These are phyloP conservation scores for Solanum pennellii DNA, from an alignment of 257 asterid species.

Conservation along the genomic window DNA sequence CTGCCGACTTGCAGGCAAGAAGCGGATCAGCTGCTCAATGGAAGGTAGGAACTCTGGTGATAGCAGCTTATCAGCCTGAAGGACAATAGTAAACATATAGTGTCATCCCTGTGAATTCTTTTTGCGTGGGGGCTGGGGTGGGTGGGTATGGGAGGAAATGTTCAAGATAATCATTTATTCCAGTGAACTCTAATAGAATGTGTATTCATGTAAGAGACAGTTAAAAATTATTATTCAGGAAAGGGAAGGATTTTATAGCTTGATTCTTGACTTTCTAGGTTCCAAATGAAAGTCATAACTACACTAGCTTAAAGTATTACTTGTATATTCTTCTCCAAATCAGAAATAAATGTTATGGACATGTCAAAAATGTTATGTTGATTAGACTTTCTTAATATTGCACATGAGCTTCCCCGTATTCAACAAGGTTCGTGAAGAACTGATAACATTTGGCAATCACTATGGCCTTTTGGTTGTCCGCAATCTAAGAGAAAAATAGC, in stretches of 20 bases:
- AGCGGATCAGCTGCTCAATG: constrained; percentile 62
- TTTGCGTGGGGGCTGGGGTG: background rate
- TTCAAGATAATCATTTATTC: background rate
- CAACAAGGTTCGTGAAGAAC: background rate
- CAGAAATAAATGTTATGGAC: background rate
- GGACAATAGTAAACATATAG: constrained; percentile 1
- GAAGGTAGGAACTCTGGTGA: constrained; percentile 94
- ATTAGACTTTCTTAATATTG: background rate
- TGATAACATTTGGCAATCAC: background rate
- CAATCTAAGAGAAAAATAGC: background rate
- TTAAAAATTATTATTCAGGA: background rate
- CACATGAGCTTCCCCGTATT: background rate
- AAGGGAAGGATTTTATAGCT: background rate
- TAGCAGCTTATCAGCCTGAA: constrained; percentile 90
- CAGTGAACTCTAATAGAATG: background rate
- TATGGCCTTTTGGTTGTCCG: background rate
- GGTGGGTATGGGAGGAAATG: background rate
- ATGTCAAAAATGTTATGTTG: background rate
- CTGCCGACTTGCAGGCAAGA: constrained; percentile 62
- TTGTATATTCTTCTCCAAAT: background rate
- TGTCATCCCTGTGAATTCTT: background rate
- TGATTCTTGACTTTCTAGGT: background rate
- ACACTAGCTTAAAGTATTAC: background rate
- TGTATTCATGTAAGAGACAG: background rate
- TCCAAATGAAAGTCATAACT: background rate